Percentiles rank a stretch among this genome's conserved stretches.
These are phyloP conservation scores for Rhizopogon salebrosus DNA, from an alignment of 768 basidiomycete genomes.

Conservation along the genomic window DNA sequence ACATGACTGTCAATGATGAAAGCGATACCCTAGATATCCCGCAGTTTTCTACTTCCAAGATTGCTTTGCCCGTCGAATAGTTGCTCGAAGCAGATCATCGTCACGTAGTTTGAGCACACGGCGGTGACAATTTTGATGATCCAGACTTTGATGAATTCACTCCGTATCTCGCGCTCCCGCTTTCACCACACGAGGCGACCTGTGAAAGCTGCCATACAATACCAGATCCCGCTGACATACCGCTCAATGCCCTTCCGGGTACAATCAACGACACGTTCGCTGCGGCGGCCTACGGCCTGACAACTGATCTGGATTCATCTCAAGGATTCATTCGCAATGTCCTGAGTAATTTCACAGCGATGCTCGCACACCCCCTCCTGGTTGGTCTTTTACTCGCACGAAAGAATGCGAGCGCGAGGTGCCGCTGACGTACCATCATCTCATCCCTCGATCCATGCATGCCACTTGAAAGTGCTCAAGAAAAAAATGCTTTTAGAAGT, in stretches of 20 bases:
- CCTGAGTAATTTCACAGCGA: conserved; percentile 37
- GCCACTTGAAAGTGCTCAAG: conserved; percentile 51
- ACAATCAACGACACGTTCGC: conserved; percentile 46
- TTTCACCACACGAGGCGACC: conserved; percentile 29
- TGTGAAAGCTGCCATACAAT: conserved; percentile 30
- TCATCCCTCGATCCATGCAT: conserved; percentile 51
- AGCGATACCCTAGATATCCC: neutral
- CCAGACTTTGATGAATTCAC: conserved; percentile 55
- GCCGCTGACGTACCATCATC: conserved; percentile 56
- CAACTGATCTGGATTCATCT: conserved; percentile 36
- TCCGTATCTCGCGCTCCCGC: conserved; percentile 42
- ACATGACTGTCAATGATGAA: neutral
- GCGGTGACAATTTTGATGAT: conserved; percentile 21
- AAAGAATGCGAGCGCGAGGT: conserved; percentile 53
- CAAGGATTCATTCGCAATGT: conserved; percentile 35
- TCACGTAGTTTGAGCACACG: conserved; percentile 5
- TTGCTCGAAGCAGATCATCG: conserved; percentile 15
- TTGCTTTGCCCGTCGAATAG: conserved; percentile 36
- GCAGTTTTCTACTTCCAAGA: conserved; percentile 33
- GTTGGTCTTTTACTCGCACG: conserved; percentile 49
- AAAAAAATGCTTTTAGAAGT: conserved; percentile 50
- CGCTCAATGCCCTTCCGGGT: conserved; percentile 35
- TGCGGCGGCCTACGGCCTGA: conserved; percentile 44
- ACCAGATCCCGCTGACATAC: conserved; percentile 31
- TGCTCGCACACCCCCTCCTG: conserved; percentile 43